Evolutionary conservation across 306 rosid genomes (phyloP), one percentile per base, ranked within the genome.

Genomic region (Ochetophila trinervis): DNA sequence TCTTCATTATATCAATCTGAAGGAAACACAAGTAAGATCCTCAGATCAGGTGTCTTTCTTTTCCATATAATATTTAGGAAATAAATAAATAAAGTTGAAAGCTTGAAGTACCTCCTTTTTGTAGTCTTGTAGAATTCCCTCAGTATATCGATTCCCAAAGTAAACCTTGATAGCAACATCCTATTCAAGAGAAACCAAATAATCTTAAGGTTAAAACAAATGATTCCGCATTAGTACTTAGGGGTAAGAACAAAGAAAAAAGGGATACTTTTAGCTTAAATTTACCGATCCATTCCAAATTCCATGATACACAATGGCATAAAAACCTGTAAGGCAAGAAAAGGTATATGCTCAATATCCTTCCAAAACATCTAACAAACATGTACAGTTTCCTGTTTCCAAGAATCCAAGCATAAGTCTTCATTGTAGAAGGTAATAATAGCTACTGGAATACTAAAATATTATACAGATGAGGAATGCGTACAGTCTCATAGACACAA

Each of bases 1-100:
- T 83, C 84, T 84, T 87, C 97, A 85, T 87, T 82, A 90, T 90
- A 80, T 80, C 80, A 82, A 87, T 80, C 91, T 90, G 76, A 79
- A 58, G 68, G 34, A 59, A 10, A 63, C 40, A 49, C 44, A 65
- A 20, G 72, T 32, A 60, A 69, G 70, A 69, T 49, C 55, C 44
- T 20, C 55, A 36, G 47, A 59, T 62, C 57, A 55, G 45, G 75
- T 64, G 62, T 27, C 70, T 62, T 77, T 32, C 54, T 68, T 42
- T 57, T 59, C 44, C 69, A 53, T 57, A 48, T 50, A 54, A 36
- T 22, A 35, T 6, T 52, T 44, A 62, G 62, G 67, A 78, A 53
- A 8, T 21, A 7, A 42, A 14, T 15, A 19, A 12, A 62, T 11
- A 20, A 21, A 21, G 24, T 16, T 16, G 23, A 32, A 42, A 16